Conservation (phyloP, 805 yeast genomes). For the Starmerella geochares region DNA sequence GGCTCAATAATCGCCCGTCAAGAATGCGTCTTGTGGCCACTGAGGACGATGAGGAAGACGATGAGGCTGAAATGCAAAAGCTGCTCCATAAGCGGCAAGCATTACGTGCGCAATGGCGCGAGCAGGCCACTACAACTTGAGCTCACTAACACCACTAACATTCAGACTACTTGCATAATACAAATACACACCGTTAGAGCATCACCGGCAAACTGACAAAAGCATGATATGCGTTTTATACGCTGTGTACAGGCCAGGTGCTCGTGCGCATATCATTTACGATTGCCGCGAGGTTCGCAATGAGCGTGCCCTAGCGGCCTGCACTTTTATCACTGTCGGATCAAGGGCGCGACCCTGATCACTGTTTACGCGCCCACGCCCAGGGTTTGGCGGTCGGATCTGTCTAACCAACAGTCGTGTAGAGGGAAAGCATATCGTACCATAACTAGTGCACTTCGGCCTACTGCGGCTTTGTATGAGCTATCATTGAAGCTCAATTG, state of each 20-base stretch:
- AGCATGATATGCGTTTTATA: too few species aligned
- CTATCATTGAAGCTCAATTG: too few species aligned
- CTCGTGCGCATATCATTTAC: too few species aligned
- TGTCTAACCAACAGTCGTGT: too few species aligned
- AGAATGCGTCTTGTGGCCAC: conserved; percentile 22
- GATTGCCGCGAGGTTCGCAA: neutral
- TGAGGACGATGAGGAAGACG: conserved; percentile 18
- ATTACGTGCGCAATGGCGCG: conserved; percentile 23
- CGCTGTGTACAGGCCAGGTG: too few species aligned
- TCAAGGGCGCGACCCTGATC: conserved; percentile 8
- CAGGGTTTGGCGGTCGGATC: too few species aligned
- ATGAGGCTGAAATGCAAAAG: conserved; percentile 23
- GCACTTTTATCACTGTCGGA: conserved; percentile 1
- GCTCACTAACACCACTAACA: too few species aligned
- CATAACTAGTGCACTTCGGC: too few species aligned
- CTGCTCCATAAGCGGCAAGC: conserved; percentile 22
- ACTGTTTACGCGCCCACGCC: neutral
- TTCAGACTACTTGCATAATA: neutral
- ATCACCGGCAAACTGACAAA: too few species aligned
- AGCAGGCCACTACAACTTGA: conserved; percentile 4
- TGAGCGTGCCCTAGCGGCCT: neutral
- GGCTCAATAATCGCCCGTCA: conserved; percentile 20
- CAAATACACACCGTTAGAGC: too few species aligned
- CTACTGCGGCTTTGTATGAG: too few species aligned
- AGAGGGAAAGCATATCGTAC: too few species aligned